These are phyloP conservation scores for Cocos nucifera DNA, from an alignment of 176 grass and related monocot genomes.

Conservation along the genomic window DNA sequence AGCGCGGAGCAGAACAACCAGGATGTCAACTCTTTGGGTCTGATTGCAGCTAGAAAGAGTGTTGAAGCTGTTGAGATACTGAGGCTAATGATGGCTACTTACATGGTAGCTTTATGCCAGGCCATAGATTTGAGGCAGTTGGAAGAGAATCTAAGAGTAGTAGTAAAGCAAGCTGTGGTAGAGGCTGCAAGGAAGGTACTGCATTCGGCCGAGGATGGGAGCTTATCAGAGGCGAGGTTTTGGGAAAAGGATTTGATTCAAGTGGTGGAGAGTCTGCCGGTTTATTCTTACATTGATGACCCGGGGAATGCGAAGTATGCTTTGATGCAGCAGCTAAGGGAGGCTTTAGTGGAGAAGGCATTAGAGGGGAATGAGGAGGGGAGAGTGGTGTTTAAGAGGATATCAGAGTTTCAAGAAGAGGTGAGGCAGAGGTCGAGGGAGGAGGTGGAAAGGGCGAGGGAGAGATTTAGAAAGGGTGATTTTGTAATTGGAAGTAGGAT, in stretches of 20 bases:
- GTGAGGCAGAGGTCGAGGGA: not conserved
- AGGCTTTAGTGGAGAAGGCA: not conserved
- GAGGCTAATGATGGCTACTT: not conserved
- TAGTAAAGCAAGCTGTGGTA: not conserved
- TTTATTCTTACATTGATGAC: not conserved
- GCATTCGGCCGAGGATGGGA: not conserved
- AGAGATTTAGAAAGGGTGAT: conserved; percentile 37
- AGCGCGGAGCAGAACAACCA: conserved; percentile 7
- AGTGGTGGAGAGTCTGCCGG: not conserved
- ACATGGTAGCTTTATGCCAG: conserved; percentile 2
- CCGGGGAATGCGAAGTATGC: not conserved
- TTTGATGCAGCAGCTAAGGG: not conserved
- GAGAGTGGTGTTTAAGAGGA: not conserved
- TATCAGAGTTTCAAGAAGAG: not conserved
- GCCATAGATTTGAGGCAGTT: conserved; percentile 9
- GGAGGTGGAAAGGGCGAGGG: conserved; percentile 33
- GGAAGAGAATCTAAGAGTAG: not conserved
- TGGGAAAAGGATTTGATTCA: conserved; percentile 3
- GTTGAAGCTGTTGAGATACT: not conserved
- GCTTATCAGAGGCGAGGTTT: not conserved
- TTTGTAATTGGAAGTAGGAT: conserved; percentile 37
- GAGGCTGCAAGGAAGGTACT: not conserved
- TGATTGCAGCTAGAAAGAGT: conserved; percentile 3
- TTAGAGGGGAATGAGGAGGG: not conserved
- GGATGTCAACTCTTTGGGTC: conserved; percentile 6